Evolutionary conservation across 352 stramenopile species (phyloP), one percentile per base, ranked within the genome.

Genomic region (Phytopythium chamaehyphon): DNA sequence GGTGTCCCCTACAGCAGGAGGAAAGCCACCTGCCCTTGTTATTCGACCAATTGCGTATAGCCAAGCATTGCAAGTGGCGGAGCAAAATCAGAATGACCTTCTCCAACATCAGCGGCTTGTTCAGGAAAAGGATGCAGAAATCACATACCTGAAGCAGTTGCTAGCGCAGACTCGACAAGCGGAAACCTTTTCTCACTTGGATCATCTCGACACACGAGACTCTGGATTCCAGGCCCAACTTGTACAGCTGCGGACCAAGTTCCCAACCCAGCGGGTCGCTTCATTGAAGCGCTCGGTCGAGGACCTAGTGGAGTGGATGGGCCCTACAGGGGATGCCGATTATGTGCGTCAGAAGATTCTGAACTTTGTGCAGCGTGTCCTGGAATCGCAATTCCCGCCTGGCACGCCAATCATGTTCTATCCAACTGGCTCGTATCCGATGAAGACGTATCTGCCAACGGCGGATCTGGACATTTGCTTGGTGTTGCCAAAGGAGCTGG

Each of bases 401-500:
- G 60, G 64, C 21, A 57, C 63, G 12, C 64, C 76, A 6, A 64
- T 80, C 7, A 42, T 89, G 2, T 84, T 88, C 26, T 83, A 86
- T 38, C 64, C 83, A n/a, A 90, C 72, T 4, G 87, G 87, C 10
- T 92, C 83, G 3, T 96, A 92, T 38, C 86, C 88, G 8, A 91
- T 96, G 71, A 93, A 94, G 57, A 95, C 86, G 37, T 97, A 96
- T 58, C 69, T 97, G 2, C 88, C 88, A 4, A 86, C 86, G 1
- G 88, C 87, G 11, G 86, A 96, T 31, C 62, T 96, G 14, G 84
- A 93, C 49, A 73, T 96, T 49, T 94, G 79, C 43, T 66, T 95
- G 1, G 69, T 96, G 40, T 47, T 97, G 2, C 75, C 80, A 1
- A 76, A 85, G 51, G 80, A 87, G 26, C 51, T 94, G n/a, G 83